Base-by-base conservation (phyloP, 192 early-diverging fungal genomes). In the Mortierella hygrophila region DNA sequence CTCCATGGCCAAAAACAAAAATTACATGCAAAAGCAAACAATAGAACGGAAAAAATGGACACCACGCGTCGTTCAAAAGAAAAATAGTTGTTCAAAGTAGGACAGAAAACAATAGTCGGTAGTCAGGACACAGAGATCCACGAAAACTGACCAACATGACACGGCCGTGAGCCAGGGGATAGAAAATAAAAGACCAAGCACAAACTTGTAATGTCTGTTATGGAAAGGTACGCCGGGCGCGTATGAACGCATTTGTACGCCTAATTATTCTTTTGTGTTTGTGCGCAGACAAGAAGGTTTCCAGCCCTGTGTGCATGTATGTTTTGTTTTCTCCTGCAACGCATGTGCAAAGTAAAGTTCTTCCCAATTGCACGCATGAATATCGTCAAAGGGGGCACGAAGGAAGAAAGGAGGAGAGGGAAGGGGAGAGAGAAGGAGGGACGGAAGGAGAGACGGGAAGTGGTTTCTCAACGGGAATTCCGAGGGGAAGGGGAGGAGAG, bases 401-500 rank as follows among this genome's bases (percentile, higher is more conserved):
- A 32, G 29, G 4, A 68, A 3, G 26, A n/a, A 68, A 20, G 6
- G 70, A n/a, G 3, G 11, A 71, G 23, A 38, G 69, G 37, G 13
- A 6, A 21, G 32, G 20, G 40, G 20, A 18, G 37, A 40, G 38
- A 4, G 35, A 40, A 16, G 38, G 21, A 16, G 16, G n/a, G 37
- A 40, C 18, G 16, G 68, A 20, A 7, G 32, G 29, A 68, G 26
- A 4, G 38, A 42, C 70, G 70, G 70, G 70, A 71, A 71, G 70
- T 42, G 38, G 70, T 38, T 42, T 42, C 70, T 71, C 70, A 71
- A 42, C 70, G 70, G 70, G 70, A 71, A 42, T 71, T 71, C 70
- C 38, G 41, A 71, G 70, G 70, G 41, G 70, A 71, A 42, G 41
- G 70, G 21, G 70, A 20, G n/a, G 70, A 40, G 38, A 71, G 4